Evolutionary conservation across 805 yeast species (phyloP).

Genomic region (Candida stauntonica): DNA sequence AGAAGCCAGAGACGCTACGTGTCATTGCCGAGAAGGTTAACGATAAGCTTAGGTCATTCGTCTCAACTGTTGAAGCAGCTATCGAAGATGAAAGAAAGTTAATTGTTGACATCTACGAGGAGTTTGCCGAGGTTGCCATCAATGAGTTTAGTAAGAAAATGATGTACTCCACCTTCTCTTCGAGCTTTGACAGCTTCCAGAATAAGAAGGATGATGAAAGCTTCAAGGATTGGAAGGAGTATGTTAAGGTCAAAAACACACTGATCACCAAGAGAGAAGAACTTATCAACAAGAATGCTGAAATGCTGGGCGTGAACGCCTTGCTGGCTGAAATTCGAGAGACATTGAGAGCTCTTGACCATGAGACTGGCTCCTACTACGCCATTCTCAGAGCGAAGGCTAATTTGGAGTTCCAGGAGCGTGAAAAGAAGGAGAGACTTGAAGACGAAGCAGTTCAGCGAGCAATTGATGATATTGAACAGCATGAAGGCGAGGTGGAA

Average conservation of each 20-base stretch:
- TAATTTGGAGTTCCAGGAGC: constrained; percentile 49
- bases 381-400: constrained; percentile 54
- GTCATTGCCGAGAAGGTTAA: constrained; percentile 31
- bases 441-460: constrained; percentile 16
- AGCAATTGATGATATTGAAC: constrained; percentile 6
- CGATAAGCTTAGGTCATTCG: constrained; percentile 28
- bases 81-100: constrained; percentile 36
- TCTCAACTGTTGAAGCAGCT: constrained; percentile 26
- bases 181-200: constrained; percentile 21
- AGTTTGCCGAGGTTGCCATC: constrained; percentile 65
- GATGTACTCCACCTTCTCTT: constrained; percentile 32
- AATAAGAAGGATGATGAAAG: constrained; percentile 28
- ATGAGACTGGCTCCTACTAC: constrained; percentile 60
- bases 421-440: constrained; percentile 41
- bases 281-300: constrained; percentile 35
- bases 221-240: constrained; percentile 59
- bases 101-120: constrained; percentile 65
- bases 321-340: constrained; percentile 33
- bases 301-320: constrained; percentile 28
- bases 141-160: constrained; percentile 60
- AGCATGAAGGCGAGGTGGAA: constrained; percentile 1
- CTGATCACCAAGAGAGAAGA: constrained; percentile 53
- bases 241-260: constrained; percentile 50
- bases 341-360: constrained; percentile 43
- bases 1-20: constrained; percentile 29